Evolutionary conservation across 169 alveolate genomes (phyloP).

Genomic region (Plasmodium berghei): DNA sequence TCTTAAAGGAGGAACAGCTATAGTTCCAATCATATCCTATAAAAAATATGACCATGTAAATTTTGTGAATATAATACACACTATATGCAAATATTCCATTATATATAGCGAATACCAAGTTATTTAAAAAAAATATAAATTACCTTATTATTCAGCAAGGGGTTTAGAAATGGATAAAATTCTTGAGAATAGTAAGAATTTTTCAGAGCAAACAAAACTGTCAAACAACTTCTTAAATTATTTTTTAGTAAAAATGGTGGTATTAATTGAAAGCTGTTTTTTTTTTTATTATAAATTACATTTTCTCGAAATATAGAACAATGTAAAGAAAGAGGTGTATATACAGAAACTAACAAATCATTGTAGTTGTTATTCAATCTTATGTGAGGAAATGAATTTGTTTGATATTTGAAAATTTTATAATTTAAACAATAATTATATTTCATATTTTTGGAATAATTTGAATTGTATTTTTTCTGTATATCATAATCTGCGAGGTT

Average conservation of each 20-base stretch:
- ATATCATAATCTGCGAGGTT: constrained; percentile 10
- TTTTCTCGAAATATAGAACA: constrained; percentile 71
- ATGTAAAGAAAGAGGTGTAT: constrained; percentile 61
- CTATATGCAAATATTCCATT: no score
- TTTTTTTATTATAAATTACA: constrained; percentile 63
- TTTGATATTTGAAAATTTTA: constrained; percentile 71
- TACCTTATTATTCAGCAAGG: constrained; percentile 69
- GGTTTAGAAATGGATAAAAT: constrained; percentile 68
- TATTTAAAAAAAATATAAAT: not conserved
- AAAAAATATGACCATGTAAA: not conserved
- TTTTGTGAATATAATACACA: no score
- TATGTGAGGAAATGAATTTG: constrained; percentile 71
- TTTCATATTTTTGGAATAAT: constrained; percentile 21
- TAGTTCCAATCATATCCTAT: constrained; percentile 72
- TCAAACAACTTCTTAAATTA: constrained; percentile 60
- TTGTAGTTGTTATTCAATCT: constrained; percentile 57
- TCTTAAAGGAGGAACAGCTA: constrained; percentile 71
- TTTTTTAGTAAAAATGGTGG: constrained; percentile 59
- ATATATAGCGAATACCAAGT: no score
- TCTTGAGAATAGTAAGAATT: constrained; percentile 71
- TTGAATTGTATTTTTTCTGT: constrained; percentile 30
- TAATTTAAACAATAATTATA: constrained; percentile 72
- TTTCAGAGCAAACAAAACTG: constrained; percentile 60
- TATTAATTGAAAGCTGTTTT: constrained; percentile 46
- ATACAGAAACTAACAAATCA: constrained; percentile 33